Conservation (phyloP, 192 early-diverging fungal genomes). For the Podila minutissima region DNA sequence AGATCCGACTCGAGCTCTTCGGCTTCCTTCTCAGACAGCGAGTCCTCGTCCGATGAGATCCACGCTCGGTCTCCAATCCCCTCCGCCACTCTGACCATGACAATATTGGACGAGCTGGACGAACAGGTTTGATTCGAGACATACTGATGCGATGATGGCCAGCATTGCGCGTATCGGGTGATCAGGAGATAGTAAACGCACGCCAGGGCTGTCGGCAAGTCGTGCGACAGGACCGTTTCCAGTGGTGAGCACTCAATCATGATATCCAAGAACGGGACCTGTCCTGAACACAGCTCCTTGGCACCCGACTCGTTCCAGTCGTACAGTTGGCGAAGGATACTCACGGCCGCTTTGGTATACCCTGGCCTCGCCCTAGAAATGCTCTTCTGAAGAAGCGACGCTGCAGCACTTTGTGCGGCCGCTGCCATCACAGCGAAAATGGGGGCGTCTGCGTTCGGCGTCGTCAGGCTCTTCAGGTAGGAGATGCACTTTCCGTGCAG, state of each 20-base stretch:
- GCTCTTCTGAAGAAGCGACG: neutral
- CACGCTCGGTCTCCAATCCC: neutral
- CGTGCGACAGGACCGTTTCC: neutral
- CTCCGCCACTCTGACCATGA: no score
- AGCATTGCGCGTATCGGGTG: neutral
- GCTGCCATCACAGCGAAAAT: neutral
- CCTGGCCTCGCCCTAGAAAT: neutral
- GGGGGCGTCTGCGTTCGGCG: neutral
- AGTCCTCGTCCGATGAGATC: neutral
- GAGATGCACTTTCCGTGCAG: neutral
- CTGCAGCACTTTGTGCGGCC: neutral
- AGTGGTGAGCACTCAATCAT: neutral
- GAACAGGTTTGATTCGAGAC: no score
- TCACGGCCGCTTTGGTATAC: neutral
- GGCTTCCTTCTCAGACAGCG: neutral
- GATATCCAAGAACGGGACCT: neutral
- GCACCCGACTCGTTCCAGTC: neutral
- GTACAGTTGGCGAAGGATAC: neutral
- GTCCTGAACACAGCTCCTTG: neutral
- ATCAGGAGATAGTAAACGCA: neutral
- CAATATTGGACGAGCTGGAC: no score
- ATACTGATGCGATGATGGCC: neutral
- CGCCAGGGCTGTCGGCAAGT: no score
- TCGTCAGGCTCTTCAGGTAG: neutral
- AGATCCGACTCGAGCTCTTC: neutral